Conservation (phyloP, 1,139 yeast species). For the Hansenula sp. region DNA sequence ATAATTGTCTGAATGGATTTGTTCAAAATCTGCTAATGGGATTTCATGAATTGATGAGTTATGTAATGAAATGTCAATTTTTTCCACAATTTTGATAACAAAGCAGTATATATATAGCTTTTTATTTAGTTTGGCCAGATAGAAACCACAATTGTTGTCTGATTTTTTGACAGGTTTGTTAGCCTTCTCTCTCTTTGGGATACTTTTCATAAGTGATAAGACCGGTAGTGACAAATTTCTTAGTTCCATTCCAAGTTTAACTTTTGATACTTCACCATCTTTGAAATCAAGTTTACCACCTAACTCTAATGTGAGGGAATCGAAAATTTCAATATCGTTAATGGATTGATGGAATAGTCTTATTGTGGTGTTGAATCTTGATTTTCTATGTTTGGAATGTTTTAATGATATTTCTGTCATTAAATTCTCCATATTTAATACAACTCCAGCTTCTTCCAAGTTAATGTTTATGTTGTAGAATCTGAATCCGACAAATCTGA, state of each 20-base stretch:
- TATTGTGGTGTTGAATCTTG: constrained; percentile 4
- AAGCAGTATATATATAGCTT: constrained; percentile 8
- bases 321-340: constrained; percentile 15
- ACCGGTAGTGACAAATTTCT: constrained; percentile 20
- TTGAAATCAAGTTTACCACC: constrained; percentile 17
- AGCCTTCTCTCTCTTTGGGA: neutral
- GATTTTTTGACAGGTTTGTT: neutral
- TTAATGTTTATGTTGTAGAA: constrained; percentile 9
- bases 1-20: constrained; percentile 16
- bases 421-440: constrained; percentile 10
- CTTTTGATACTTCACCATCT: constrained; percentile 20
- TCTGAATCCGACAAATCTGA: constrained; percentile 19
- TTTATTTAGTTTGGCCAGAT: constrained; percentile 9
- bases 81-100: constrained; percentile 13
- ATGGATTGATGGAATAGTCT: constrained; percentile 15
- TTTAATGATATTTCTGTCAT: constrained; percentile 12
- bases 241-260: constrained; percentile 16
- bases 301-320: constrained; percentile 14
- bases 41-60: constrained; percentile 14
- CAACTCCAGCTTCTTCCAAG: constrained; percentile 9
- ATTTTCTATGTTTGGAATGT: neutral
- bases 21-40: constrained; percentile 15
- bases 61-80: constrained; percentile 13
- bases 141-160: constrained; percentile 9
- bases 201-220: constrained; percentile 13